Evolutionary conservation across 1,139 yeast species (phyloP).

Genomic region (Zygosaccharomyces pseudobailii): DNA sequence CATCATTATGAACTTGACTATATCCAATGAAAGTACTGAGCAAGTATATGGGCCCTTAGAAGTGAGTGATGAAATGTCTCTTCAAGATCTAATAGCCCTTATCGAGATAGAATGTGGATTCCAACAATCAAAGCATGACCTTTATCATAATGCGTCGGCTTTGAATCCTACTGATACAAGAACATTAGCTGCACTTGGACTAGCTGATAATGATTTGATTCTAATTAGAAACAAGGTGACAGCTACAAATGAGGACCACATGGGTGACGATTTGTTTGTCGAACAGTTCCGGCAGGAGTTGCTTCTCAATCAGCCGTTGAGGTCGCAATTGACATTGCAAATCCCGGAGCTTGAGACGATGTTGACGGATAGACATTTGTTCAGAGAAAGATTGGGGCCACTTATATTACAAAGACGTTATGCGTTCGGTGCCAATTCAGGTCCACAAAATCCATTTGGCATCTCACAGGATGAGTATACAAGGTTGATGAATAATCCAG

Average conservation of each 20-base stretch:
- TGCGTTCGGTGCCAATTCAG: slow-evolving; percentile 5
- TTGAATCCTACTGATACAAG: slow-evolving; percentile 36
- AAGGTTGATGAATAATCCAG: slow-evolving; percentile 58
- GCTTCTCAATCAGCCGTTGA: slow-evolving; percentile 39
- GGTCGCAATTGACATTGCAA: slow-evolving; percentile 35
- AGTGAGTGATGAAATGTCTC: slow-evolving; percentile 53
- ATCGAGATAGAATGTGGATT: slow-evolving; percentile 69
- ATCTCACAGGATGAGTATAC: slow-evolving; percentile 46
- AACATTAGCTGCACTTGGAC: slow-evolving; percentile 44
- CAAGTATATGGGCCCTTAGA: slow-evolving; percentile 34
- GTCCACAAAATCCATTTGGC: slow-evolving; percentile 29
- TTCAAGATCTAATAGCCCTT: slow-evolving; percentile 70
- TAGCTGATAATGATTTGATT: slow-evolving; percentile 57
- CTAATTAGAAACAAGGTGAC: slow-evolving; percentile 36
- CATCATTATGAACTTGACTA: slow-evolving; percentile 26
- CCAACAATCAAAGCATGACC: slow-evolving; percentile 42
- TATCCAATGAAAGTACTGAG: slow-evolving; percentile 29
- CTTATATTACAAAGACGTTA: slow-evolving; percentile 33
- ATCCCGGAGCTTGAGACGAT: slow-evolving; percentile 44
- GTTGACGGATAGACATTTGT: slow-evolving; percentile 49
- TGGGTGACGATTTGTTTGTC: slow-evolving; percentile 38
- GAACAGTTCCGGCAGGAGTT: slow-evolving; percentile 50
- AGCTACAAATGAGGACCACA: slow-evolving; percentile 15
- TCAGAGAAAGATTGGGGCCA: slow-evolving; percentile 44
- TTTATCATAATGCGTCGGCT: slow-evolving; percentile 45